Base-by-base conservation (phyloP, 306 rosid genomes). In the Rosa rugosa region DNA sequence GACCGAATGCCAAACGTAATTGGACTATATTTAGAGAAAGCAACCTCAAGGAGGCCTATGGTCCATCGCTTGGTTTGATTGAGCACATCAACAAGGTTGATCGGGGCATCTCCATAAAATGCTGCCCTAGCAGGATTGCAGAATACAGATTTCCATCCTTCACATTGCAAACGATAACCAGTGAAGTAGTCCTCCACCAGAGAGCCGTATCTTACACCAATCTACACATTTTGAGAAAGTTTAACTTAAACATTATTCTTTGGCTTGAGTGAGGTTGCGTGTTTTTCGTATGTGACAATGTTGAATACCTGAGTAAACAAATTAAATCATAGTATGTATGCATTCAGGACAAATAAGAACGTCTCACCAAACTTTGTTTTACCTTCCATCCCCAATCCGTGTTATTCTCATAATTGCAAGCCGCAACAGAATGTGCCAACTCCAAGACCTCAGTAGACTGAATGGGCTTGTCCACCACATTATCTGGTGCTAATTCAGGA, bases 341-440 rank as follows among this genome's bases (percentile, higher is more conserved):
- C 11, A 45, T 45, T 8, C 46, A 44, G 8, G 10, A 44, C 8
- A 7, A 8, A 14, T 49, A 14, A 10, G 9, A 44, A 44, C 11
- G 9, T 44, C 11, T 8, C 18, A 16, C 17, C 18, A 1, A 51
- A 17, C 10, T 18, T 53, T 4, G 9, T 31, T 53, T 16, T 69
- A 88, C 91, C 89, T 88, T 53, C 16, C 6, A 69, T 6, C 89
- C 91, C 91, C 91, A 85, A 63, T 76, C 50, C 49, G 86, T 77
- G 5, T 14, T 25, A 8, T 67, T 73, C 73, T 85, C 89, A 9
- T 80, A 83, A 8, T 79, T 78, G 77, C 84, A 85, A 27, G 64
- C 62, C 0, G 87, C 83, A 47, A 85, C 86, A 4, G 11, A n/a
- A 54, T 79, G 63, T 3, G 89, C 84, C 79, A 81, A 53, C 2